Evolutionary conservation across 2,329 filamentous ascomycete species (phyloP).

Genomic region (Cladophialophora exuberans): DNA sequence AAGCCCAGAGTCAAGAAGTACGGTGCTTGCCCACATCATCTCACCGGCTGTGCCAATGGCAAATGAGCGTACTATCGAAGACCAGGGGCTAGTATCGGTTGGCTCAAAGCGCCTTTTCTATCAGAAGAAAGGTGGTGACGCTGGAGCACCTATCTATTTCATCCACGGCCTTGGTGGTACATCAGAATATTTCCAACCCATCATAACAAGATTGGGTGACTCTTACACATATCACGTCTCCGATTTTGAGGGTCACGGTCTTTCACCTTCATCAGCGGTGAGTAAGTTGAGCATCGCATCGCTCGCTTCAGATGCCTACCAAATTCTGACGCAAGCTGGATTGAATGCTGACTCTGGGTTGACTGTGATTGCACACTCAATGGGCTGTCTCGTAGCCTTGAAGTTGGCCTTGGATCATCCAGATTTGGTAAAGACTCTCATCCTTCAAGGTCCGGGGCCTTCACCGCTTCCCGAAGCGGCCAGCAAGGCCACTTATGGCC

Average conservation of each 20-base stretch:
- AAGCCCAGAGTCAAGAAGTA: conserved; percentile 31
- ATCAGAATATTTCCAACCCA: conserved; percentile 49
- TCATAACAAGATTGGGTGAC: conserved; percentile 43
- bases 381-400: conserved; percentile 56
- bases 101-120: conserved; percentile 49
- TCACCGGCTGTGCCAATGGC: conserved; percentile 27
- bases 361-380: conserved; percentile 55
- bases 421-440: conserved; percentile 46
- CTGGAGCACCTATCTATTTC: conserved; percentile 46
- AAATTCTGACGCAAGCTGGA: conserved; percentile 42
- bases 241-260: conserved; percentile 61
- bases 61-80: conserved; percentile 36
- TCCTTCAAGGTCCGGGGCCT: conserved; percentile 54
- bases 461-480: conserved; percentile 48
- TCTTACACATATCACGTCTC: conserved; percentile 47
- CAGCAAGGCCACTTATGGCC: conserved; percentile 36
- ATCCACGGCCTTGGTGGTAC: conserved; percentile 60
- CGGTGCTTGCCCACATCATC: background rate
- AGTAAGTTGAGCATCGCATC: conserved; percentile 48
- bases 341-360: conserved; percentile 35
- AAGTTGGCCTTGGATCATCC: conserved; percentile 47
- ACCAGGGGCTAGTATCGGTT: conserved; percentile 43
- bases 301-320: conserved; percentile 48
- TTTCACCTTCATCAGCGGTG: conserved; percentile 55
- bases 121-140: conserved; percentile 38